A percentile compares a stretch with the other conserved stretches of the same genome.
Conservation (phyloP, 2,329 filamentous ascomycete species). For the Colletotrichum lindemuthianum region DNA sequence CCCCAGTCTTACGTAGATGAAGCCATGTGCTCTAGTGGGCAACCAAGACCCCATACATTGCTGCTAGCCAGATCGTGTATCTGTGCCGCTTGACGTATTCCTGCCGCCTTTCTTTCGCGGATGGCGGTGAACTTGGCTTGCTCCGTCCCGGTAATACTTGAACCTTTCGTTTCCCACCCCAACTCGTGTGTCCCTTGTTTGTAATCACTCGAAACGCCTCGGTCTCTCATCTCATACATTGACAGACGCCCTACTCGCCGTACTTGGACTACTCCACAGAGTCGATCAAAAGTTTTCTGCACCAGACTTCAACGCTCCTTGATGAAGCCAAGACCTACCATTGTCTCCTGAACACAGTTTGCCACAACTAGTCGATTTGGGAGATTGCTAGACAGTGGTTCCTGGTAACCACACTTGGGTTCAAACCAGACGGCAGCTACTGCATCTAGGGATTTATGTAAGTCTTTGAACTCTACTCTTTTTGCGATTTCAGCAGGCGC, state of each 20-base stretch:
- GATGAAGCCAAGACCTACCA: background rate
- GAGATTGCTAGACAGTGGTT: constrained; percentile 8
- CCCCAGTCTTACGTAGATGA: constrained; percentile 32
- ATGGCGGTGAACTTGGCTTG: constrained; percentile 35
- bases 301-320: constrained; percentile 20
- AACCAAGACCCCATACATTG: constrained; percentile 27
- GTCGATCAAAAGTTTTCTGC: background rate
- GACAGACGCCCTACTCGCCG: background rate
- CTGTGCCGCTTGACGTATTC: constrained; percentile 34
- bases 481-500: too few species aligned
- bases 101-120: constrained; percentile 15
- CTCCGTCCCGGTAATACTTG: constrained; percentile 31
- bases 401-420: constrained; percentile 15
- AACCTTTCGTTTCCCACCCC: constrained; percentile 30
- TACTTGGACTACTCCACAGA: too few species aligned
- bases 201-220: constrained; percentile 22
- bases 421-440: constrained; percentile 4
- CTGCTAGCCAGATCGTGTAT: constrained; percentile 25
- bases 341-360: background rate
- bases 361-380: background rate
- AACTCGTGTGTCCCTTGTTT: constrained; percentile 19
- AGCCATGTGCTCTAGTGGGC: constrained; percentile 31
- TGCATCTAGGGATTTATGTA: constrained; percentile 18
- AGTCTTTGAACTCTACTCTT: constrained; percentile 3
- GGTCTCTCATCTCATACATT: constrained; percentile 3